Evolutionary conservation across 345 rosid genomes (phyloP).

Genomic region (Physaria fendleri): DNA sequence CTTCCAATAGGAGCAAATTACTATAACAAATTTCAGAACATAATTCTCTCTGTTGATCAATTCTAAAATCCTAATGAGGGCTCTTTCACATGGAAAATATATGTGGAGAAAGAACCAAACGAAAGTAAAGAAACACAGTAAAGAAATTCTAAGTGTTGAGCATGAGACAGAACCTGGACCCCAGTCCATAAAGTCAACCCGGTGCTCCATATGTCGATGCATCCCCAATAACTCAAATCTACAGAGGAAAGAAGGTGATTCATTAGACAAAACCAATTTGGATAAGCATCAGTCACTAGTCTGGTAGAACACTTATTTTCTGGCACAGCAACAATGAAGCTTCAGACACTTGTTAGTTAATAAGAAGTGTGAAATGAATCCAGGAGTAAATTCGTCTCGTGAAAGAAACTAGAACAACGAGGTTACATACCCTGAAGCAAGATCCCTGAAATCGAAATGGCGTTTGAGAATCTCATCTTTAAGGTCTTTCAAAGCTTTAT

Average conservation of each 20-base stretch:
- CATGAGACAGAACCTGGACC: constrained; percentile 71
- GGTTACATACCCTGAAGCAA: constrained; percentile 70
- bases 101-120: background rate
- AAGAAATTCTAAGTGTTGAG: constrained; percentile 1
- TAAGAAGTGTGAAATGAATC: background rate
- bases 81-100: background rate
- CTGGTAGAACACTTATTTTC: background rate
- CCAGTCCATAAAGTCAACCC: constrained; percentile 93
- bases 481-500: constrained; percentile 76
- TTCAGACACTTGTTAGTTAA: background rate
- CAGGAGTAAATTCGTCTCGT: background rate
- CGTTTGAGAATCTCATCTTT: constrained; percentile 72
- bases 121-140: constrained; percentile 3
- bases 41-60: background rate
- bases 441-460: constrained; percentile 55
- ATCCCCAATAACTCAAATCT: constrained; percentile 75
- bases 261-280: background rate
- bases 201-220: constrained; percentile 87
- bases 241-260: constrained; percentile 7
- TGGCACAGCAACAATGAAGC: background rate
- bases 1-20: background rate
- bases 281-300: background rate
- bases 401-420: background rate
- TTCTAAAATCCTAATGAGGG: background rate
- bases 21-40: background rate